Base-by-base conservation (phyloP, 2,329 filamentous ascomycete genomes). In the Corinectria fuckeliana region DNA sequence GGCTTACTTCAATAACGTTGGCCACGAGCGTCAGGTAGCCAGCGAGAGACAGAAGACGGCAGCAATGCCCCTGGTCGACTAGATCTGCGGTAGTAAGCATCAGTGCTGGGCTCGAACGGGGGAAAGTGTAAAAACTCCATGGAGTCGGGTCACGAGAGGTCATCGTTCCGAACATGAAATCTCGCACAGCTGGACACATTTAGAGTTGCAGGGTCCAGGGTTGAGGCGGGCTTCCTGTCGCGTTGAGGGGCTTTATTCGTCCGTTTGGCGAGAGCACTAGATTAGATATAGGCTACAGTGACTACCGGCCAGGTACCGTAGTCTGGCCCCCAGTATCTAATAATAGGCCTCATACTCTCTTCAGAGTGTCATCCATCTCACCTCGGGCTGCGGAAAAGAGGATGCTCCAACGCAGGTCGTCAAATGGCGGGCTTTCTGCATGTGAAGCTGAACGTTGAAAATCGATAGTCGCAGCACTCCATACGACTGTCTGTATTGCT, bases 111-210 rank as follows among this genome's bases (percentile, higher is more conserved):
- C n/a, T n/a, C n/a, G n/a, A n/a, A n/a, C n/a, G n/a, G n/a, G 32
- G 32, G 7, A 18, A 36, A 36, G n/a, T 36, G 32, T 36, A 36
- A 36, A 36, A 36, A 36, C 10, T 6, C 30, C 8, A n/a, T 36
- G 32, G 32, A 36, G 14, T 16, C 32, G n/a, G 3, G 7, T n/a
- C 7, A 42, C 55, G 42, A 49, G 41, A 53, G 49, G 45, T 18
- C 21, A 47, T 16, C 44, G n/a, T 39, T 39, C 50, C 44, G 50
- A 38, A 41, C 32, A 50, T 3, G 11, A 10, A n/a, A 7, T 25
- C 8, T 54, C 56, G 50, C 50, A 45, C 28, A 59, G 50, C 56
- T 59, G 56, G 48, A 59, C 44, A 10, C 34, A 59, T 54, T 54
- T 59, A 49, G 50, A 44, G 28, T 54, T 59, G 11, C 50, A 49